Evolutionary conservation across 176 grass and related monocot genomes (phyloP).

Genomic region (Hsuehochloa calcarea): DNA sequence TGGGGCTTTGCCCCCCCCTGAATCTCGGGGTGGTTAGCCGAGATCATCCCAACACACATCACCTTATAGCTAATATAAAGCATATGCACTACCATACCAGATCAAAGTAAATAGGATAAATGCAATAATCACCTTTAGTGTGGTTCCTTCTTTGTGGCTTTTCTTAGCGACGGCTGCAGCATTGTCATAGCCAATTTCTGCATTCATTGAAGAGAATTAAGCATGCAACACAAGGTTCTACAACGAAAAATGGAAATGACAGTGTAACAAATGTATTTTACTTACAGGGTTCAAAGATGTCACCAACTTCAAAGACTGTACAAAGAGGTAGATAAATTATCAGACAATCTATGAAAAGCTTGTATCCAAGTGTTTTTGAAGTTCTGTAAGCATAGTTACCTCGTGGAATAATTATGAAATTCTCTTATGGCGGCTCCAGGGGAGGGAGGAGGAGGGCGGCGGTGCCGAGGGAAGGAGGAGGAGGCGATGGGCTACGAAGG

Average conservation of each 20-base stretch:
- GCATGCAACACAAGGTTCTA: neutral
- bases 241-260: slow-evolving; percentile 27
- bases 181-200: slow-evolving; percentile 98
- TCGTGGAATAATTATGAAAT: slow-evolving; percentile 91
- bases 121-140: slow-evolving; percentile 75
- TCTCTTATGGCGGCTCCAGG: slow-evolving; percentile 70
- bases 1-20: no score
- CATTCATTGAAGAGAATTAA: slow-evolving; percentile 33
- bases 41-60: no score
- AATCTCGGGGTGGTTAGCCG: no score
- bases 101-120: slow-evolving; percentile 22
- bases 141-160: slow-evolving; percentile 98
- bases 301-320: slow-evolving; percentile 94
- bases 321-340: slow-evolving; percentile 33
- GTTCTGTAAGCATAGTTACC: slow-evolving; percentile 43
- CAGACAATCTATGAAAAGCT: neutral
- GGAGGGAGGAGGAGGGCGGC: no score
- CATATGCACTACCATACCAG: neutral
- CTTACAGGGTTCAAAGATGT: slow-evolving; percentile 97
- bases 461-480: no score
- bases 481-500: no score
- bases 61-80: neutral
- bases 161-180: slow-evolving; percentile 98
- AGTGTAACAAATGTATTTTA: slow-evolving; percentile 26
- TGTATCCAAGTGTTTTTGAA: neutral